Base-by-base conservation (phyloP, 192 early-diverging fungal genomes). In the Podochytrium sp. region DNA sequence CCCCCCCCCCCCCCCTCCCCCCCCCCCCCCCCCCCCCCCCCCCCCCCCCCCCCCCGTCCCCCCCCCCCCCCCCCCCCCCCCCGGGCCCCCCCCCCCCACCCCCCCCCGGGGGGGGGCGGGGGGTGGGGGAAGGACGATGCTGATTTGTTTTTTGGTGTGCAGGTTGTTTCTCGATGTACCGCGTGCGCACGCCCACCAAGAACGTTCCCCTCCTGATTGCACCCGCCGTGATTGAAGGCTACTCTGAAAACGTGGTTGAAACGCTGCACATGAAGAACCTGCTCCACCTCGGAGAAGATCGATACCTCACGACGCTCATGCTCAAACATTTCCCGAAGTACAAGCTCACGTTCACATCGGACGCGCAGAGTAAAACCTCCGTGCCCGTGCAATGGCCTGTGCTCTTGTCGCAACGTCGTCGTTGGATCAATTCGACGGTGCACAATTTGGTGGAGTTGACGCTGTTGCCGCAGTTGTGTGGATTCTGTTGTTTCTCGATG, bases 361-460 rank as follows among this genome's bases (percentile, higher is more conserved):
- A 96, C 52, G 98, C 98, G 14, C 87, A 92, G 71, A 98, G 96
- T 80, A 90, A 87, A 78, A 99, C 98, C 40, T 92, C 88, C 51
- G 98, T 94, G 7, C 98, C 98, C 3, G 98, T 98, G 74, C 89
- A 89, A 71, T 97, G 95, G 91, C 82, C 87, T 57, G 90, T 99
- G 37, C 80, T 99, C 56, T 79, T 99, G 32, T 99, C 98, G 3
- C 98, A 99, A 80, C 92, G 98, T 66, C 95, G 98, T 83, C 92
- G 98, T 74, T 99, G 98, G 98, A 99, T 99, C 76, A 99, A 99
- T 85, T 98, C 96, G 42, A 99, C 98, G 2, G 93, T 99, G 6
- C 98, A 99, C 86, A 99, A 99, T 78, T 84, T 98, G 76, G 89
- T 97, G 75, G 98, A 99, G 79, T 84, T 99, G 47, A 79, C 96